Percentiles rank a stretch among this genome's conserved stretches.
Conservation (phyloP, 2,329 filamentous ascomycete species). For the Hypoxylon sp. region DNA sequence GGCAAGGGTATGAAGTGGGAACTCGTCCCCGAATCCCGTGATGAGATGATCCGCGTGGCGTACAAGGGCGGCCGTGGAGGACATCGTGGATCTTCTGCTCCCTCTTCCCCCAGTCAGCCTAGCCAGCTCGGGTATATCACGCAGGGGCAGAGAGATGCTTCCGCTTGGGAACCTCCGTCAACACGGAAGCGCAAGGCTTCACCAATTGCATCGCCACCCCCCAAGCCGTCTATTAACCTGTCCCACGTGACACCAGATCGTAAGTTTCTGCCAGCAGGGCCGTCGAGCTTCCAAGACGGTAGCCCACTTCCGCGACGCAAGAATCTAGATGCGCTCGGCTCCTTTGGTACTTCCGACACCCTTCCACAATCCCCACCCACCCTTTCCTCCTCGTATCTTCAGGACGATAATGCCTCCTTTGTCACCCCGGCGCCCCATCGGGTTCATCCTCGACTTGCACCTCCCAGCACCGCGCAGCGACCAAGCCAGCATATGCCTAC, state of each 20-base stretch:
- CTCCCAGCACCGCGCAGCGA: conserved; percentile 80
- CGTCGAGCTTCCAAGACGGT: conserved; percentile 60
- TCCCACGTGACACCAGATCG: conserved; percentile 68
- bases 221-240: conserved; percentile 58
- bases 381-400: conserved; percentile 68
- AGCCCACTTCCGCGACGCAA: conserved; percentile 70
- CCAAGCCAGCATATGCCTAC: conserved; percentile 88
- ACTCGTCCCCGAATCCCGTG: conserved; percentile 81
- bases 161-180: conserved; percentile 59
- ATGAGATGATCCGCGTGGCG: conserved; percentile 85
- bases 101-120: conserved; percentile 68
- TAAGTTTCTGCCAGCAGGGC: conserved; percentile 50
- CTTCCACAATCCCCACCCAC: conserved; percentile 65
- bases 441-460: conserved; percentile 77
- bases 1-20: conserved; percentile 99
- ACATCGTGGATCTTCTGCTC: conserved; percentile 73
- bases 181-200: conserved; percentile 65
- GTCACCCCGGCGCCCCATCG: conserved; percentile 78
- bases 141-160: conserved; percentile 65
- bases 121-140: conserved; percentile 68
- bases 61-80: conserved; percentile 69
- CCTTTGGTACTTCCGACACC: conserved; percentile 58
- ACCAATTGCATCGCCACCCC: conserved; percentile 62
- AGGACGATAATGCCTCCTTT: conserved; percentile 68
- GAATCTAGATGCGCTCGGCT: conserved; percentile 52